Evolutionary conservation across 371 early-diverging fungal species (phyloP), one percentile per base, ranked within the genome.

Genomic region (Rhizopus stolonifer): DNA sequence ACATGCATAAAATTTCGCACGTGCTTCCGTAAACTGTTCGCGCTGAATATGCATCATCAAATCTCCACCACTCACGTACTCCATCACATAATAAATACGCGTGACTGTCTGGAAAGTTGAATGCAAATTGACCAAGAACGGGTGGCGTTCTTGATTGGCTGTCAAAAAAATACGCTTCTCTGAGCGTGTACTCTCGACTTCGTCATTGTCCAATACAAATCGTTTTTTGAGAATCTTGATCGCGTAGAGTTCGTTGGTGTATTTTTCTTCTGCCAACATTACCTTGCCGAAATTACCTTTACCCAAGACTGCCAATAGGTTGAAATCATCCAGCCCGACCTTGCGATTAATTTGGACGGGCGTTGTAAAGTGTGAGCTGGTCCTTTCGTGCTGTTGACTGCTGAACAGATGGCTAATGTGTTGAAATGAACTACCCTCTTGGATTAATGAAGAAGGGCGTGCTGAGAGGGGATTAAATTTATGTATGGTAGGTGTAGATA

Each of bases 181-280:
- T 3, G 91, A 86, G 25, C 91, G 85, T 8, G 94, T 85, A 66
- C 92, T 82, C 56, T 91, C 94, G 10, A 96, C 86, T 67, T 97
- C 96, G 69, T 96, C 95, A 60, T 89, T 85, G 54, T 94, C 89
- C 46, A 94, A 78, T 31, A 98, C 90, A 56, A 88, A 91, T 56
- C 94, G 89, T 72, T 99, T 99, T 71, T 97, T 98, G n/a, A 99
- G 69, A 0, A 98, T 92, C 72, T 99, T 99, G 70, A 99, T 92
- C 7, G 99, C 99, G 64, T 93, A 95, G 6, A 92, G 71, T 18
- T 87, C 78, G 39, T 82, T 79, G 8, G 85, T 85, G 45, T 69
- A 57, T 64, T 90, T 90, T 56, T 97, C 92, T 70, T 93, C 92
- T 1, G 97, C 92, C 31, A 99, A 82, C 63, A 48, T 51, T 44